phyloP scores from a whole-genome alignment of 305 asterid genomes.

The Salvia sclarea region DNA sequence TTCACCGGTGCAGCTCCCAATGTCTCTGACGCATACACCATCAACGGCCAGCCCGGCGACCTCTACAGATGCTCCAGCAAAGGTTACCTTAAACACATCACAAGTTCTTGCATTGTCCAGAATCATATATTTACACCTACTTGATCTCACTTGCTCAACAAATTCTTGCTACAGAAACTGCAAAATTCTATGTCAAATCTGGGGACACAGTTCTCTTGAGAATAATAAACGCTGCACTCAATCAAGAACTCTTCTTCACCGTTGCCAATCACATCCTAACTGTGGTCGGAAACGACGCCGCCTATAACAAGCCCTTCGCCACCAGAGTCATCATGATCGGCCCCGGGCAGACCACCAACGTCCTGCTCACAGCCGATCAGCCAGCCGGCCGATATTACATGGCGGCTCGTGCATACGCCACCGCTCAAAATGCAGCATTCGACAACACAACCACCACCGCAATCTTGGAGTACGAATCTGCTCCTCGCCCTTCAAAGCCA shows the following conservation, averaged over 20 bases:
- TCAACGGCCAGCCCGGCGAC: conserved; percentile 90
- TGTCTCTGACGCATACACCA: conserved; percentile 75
- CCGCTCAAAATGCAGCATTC: conserved; percentile 60
- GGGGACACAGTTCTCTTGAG: conserved; percentile 72
- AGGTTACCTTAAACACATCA: conserved; percentile 42
- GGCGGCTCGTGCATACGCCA: conserved; percentile 66
- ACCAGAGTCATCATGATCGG: conserved; percentile 72
- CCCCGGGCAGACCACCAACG: conserved; percentile 84
- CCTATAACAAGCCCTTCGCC: conserved; percentile 59
- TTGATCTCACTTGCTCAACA: not conserved
- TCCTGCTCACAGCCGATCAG: conserved; percentile 67
- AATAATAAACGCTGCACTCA: conserved; percentile 82
- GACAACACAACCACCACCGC: conserved; percentile 85
- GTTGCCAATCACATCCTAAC: conserved; percentile 72
- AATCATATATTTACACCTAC: not conserved
- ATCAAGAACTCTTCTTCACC: conserved; percentile 75
- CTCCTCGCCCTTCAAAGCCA: conserved; percentile 41
- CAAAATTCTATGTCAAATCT: conserved; percentile 45
- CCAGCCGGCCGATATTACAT: conserved; percentile 61
- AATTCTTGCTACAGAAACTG: conserved; percentile 45
- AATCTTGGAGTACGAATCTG: conserved; percentile 53
- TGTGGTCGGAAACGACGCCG: conserved; percentile 72
- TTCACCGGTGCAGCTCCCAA: conserved; percentile 80
- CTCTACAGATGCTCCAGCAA: conserved; percentile 68
- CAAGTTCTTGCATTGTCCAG: not conserved